phyloP scores from a whole-genome alignment of 129 eudicot genomes.

The Arctium minus region DNA sequence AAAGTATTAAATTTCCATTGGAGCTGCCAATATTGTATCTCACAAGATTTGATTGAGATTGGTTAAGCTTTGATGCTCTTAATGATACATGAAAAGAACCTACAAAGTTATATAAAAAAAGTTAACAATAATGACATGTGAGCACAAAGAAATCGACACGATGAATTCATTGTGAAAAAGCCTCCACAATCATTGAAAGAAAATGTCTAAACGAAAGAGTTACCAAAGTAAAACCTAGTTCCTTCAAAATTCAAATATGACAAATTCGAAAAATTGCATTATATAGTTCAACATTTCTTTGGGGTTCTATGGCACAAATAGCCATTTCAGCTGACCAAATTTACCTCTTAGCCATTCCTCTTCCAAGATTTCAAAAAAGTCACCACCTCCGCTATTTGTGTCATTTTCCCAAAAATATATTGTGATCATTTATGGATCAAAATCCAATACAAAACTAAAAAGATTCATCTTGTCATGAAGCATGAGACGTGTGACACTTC shows the following conservation, averaged over 20 bases:
- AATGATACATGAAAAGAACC: conserved; percentile 43
- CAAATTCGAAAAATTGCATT: neutral
- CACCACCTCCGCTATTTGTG: no score
- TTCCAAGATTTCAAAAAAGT: no score
- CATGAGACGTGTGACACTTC: neutral
- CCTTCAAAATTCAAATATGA: neutral
- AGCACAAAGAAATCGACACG: neutral
- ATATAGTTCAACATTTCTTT: neutral
- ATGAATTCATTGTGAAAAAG: neutral
- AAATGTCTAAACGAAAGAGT: neutral
- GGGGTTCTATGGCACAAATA: neutral
- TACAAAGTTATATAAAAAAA: conserved; percentile 5
- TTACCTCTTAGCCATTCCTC: no score
- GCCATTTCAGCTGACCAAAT: no score
- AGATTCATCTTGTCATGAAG: neutral
- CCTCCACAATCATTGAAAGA: neutral
- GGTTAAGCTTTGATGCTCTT: conserved; percentile 37
- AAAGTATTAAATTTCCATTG: conserved; percentile 18
- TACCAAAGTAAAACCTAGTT: neutral
- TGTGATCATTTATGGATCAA: neutral
- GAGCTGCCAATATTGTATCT: conserved; percentile 21
- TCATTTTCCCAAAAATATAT: neutral
- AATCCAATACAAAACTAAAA: neutral
- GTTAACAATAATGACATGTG: neutral
- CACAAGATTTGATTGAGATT: conserved; percentile 28